Evolutionary conservation across 2,329 filamentous ascomycete species (phyloP).

Genomic region (Chaetomiaceae sp.): DNA sequence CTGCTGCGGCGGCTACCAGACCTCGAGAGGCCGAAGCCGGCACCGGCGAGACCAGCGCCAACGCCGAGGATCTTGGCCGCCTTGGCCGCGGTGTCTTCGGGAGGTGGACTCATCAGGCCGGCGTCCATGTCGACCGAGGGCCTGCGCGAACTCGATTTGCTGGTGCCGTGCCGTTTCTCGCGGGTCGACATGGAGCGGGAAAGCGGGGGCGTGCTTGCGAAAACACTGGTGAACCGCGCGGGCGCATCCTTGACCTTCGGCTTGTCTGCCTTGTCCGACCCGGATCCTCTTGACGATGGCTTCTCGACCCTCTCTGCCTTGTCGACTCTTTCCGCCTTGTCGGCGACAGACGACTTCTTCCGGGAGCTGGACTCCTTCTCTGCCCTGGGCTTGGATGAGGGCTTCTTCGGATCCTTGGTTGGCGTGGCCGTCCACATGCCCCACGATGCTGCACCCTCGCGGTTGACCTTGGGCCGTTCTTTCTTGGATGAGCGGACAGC

Average conservation of each 20-base stretch:
- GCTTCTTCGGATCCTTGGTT: conserved; percentile 52
- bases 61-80: conserved; percentile 72
- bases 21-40: conserved; percentile 23
- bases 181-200: conserved; percentile 66
- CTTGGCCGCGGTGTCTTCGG: conserved; percentile 69
- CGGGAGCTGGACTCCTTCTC: conserved; percentile 41
- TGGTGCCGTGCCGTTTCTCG: conserved; percentile 54
- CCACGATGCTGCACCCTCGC: conserved; percentile 65
- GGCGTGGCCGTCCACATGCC: conserved; percentile 64
- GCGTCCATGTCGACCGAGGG: conserved; percentile 62
- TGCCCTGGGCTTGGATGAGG: conserved; percentile 58
- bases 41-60: conserved; percentile 28
- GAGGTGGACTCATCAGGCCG: conserved; percentile 67
- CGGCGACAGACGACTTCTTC: conserved; percentile 42
- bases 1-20: conserved; percentile 43
- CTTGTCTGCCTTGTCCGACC: conserved; percentile 52
- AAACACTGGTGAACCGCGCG: conserved; percentile 60
- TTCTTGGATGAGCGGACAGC: conserved; percentile 54
- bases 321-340: conserved; percentile 7
- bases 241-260: conserved; percentile 41
- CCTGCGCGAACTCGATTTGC: conserved; percentile 60
- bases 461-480: conserved; percentile 71
- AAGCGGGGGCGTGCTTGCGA: conserved; percentile 63
- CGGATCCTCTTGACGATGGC: conserved; percentile 16
- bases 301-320: conserved; percentile 14